Percentiles rank a stretch among this genome's conserved stretches.
Conservation (phyloP, 345 rosid genomes). For the Populus davidiana region DNA sequence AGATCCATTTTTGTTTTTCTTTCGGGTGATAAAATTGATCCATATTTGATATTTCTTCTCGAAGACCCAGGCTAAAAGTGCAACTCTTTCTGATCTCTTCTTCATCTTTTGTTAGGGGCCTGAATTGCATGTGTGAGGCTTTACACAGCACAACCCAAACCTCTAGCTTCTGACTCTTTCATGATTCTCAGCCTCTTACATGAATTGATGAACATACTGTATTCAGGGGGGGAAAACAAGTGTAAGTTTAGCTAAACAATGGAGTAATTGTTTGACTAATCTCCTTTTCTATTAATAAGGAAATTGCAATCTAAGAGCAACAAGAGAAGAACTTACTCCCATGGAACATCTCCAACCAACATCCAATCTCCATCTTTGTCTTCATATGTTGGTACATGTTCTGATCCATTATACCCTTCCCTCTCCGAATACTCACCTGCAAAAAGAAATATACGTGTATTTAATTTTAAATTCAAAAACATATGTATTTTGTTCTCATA, state of each 20-base stretch:
- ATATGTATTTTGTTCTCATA: background rate
- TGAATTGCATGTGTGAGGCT: background rate
- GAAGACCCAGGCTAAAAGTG: background rate
- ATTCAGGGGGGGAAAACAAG: background rate
- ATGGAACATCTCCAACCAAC: slow-evolving; percentile 30
- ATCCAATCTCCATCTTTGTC: slow-evolving; percentile 33
- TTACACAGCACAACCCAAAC: slow-evolving; percentile 41
- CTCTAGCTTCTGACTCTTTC: slow-evolving; percentile 56
- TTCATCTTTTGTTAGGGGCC: background rate
- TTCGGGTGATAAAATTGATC: background rate
- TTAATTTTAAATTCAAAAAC: background rate
- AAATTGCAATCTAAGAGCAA: background rate
- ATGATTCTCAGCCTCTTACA: slow-evolving; percentile 59
- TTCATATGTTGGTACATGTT: slow-evolving; percentile 34
- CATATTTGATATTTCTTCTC: background rate
- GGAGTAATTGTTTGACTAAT: background rate
- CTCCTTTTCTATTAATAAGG: too few species aligned
- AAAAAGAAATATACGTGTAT: background rate
- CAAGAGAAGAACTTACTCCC: slow-evolving; percentile 21
- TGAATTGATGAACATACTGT: slow-evolving; percentile 47
- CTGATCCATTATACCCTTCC: slow-evolving; percentile 65
- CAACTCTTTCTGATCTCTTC: background rate
- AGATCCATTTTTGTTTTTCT: background rate
- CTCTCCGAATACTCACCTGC: slow-evolving; percentile 46
- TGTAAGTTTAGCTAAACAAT: background rate